These are phyloP conservation scores for Rhynchospora breviuscula DNA, from an alignment of 176 grass and related monocot species.

Conservation along the genomic window DNA sequence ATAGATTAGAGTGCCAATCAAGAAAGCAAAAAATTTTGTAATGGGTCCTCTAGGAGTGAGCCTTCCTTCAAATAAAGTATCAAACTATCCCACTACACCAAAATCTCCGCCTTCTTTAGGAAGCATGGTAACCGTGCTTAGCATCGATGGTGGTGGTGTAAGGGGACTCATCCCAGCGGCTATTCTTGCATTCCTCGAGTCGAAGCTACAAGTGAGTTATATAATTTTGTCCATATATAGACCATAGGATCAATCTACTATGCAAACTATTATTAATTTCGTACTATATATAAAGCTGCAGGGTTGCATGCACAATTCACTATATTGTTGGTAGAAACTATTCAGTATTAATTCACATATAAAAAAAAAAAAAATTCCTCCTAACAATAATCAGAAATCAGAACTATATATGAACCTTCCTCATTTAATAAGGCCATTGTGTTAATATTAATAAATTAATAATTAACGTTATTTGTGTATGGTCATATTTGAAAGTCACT, in stretches of 20 bases:
- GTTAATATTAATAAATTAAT: too few species aligned
- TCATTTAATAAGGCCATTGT: not conserved
- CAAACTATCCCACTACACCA: not conserved
- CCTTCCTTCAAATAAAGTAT: not conserved
- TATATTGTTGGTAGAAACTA: too few species aligned
- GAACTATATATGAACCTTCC: not conserved
- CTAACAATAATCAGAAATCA: not conserved
- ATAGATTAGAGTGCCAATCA: not conserved
- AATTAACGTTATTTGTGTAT: too few species aligned
- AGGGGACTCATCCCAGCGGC: conserved; percentile 74
- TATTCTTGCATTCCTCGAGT: conserved; percentile 51
- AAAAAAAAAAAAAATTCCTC: too few species aligned
- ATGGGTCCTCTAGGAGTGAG: not conserved
- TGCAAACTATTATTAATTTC: too few species aligned
- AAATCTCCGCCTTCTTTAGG: conserved; percentile 28
- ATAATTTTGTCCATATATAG: too few species aligned
- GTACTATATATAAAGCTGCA: too few species aligned
- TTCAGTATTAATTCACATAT: too few species aligned
- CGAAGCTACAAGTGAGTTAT: conserved; percentile 49
- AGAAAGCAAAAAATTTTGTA: not conserved
- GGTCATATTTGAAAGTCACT: too few species aligned
- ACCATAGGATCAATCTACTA: too few species aligned
- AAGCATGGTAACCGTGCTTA: conserved; percentile 46
- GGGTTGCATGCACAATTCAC: too few species aligned
- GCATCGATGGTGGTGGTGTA: conserved; percentile 70